These are phyloP conservation scores for Colletotrichum plurivorum DNA, from an alignment of 2,329 filamentous ascomycete species.

Conservation along the genomic window DNA sequence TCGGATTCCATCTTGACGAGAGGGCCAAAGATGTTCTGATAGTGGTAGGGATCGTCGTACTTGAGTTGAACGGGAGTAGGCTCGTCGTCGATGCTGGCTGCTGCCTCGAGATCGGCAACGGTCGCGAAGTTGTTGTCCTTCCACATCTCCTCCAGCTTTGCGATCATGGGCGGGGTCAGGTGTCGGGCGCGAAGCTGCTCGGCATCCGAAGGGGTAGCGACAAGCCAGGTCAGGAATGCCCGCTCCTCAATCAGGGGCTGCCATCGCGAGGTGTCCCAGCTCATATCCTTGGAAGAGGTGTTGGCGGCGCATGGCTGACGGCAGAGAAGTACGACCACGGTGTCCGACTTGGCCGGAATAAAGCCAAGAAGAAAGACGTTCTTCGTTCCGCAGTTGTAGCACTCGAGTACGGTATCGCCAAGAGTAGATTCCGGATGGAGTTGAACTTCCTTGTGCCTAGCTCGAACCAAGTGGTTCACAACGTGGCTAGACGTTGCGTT, in stretches of 20 bases:
- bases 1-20: constrained; percentile 99
- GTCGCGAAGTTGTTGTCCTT: constrained; percentile 94
- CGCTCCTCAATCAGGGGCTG: constrained; percentile 97
- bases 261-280: constrained; percentile 98
- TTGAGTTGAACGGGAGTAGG: constrained; percentile 92
- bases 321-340: constrained; percentile 95
- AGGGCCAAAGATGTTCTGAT: constrained; percentile 98
- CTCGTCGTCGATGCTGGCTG: constrained; percentile 92
- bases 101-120: constrained; percentile 91
- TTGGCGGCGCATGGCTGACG: constrained; percentile 96
- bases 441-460: constrained; percentile 98
- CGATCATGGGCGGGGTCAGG: constrained; percentile 93
- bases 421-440: constrained; percentile 93
- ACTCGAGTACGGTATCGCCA: constrained; percentile 96
- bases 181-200: constrained; percentile 97
- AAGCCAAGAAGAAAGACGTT: constrained; percentile 98
- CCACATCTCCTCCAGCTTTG: constrained; percentile 98
- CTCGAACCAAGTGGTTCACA: constrained; percentile 96
- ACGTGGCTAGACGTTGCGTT: constrained; percentile 98
- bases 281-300: constrained; percentile 99
- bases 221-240: constrained; percentile 94
- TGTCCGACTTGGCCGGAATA: constrained; percentile 98
- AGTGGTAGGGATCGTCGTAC: constrained; percentile 98
- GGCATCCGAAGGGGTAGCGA: constrained; percentile 88
- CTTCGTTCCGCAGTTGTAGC: constrained; percentile 99